A percentile compares a stretch with the other conserved stretches of the same genome.
Evolutionary conservation across 139 green algal genomes (phyloP).

Genomic region (Volvox africanus): DNA sequence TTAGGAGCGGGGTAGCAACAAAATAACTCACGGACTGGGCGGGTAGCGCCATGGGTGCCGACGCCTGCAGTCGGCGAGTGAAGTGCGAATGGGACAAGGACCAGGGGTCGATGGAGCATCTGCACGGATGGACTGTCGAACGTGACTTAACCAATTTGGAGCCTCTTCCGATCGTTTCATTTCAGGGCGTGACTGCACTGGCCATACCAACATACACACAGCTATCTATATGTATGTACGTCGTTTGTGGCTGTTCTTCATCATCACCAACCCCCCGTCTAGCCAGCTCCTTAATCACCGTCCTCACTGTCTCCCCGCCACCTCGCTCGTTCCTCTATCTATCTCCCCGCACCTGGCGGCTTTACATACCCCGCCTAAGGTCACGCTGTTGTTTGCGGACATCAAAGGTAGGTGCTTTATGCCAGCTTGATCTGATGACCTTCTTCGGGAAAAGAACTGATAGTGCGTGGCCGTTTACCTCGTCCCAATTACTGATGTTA

Average conservation of each 20-base stretch:
- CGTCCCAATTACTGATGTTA: too few species aligned
- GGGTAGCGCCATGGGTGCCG: background rate
- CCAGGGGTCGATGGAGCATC: background rate
- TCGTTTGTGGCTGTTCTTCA: background rate
- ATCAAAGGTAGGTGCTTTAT: constrained; percentile 8
- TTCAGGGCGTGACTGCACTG: background rate
- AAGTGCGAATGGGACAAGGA: background rate
- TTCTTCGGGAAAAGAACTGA: too few species aligned
- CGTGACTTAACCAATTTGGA: background rate
- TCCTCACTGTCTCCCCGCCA: too few species aligned
- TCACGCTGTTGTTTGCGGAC: constrained; percentile 17
- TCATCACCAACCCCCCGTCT: too few species aligned
- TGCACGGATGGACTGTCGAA: background rate
- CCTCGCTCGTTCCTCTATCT: background rate
- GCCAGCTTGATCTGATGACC: too few species aligned
- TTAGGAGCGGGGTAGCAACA: background rate
- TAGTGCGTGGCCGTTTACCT: too few species aligned
- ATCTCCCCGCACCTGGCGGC: too few species aligned
- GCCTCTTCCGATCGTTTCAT: too few species aligned
- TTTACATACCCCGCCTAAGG: background rate
- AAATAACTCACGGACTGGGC: background rate
- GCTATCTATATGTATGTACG: background rate
- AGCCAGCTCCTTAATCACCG: too few species aligned
- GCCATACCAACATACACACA: background rate
- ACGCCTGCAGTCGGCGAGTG: background rate